Percentiles rank a stretch among this genome's conserved stretches.
These are phyloP conservation scores for Botryotinia narcissicola DNA, from an alignment of 2,329 filamentous ascomycete species.

Conservation along the genomic window DNA sequence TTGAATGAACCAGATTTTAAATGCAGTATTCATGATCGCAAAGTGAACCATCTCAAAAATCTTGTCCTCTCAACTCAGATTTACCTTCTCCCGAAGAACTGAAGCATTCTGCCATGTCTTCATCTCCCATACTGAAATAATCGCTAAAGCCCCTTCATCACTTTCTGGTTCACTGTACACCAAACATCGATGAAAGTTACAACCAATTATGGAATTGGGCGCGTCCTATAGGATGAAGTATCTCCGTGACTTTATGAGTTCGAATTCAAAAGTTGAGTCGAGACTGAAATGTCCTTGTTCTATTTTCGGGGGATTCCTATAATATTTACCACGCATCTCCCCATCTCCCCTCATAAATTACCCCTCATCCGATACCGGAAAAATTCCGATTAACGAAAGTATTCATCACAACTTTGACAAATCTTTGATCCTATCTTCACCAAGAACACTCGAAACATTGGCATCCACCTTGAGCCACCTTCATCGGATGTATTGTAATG, in stretches of 20 bases:
- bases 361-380: conserved; percentile 11
- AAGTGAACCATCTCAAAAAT: neutral
- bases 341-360: neutral
- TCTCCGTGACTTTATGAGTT: neutral
- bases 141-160: conserved; percentile 9
- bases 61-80: neutral
- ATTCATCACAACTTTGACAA: conserved; percentile 15
- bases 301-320: neutral
- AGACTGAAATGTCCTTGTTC: neutral
- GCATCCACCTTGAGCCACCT: conserved; percentile 5
- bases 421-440: conserved; percentile 7
- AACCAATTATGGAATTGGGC: neutral
- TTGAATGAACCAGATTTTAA: neutral
- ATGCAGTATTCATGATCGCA: neutral
- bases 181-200: neutral
- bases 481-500: neutral
- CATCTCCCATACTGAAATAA: neutral
- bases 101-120: neutral
- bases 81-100: neutral
- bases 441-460: neutral
- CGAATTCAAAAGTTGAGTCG: neutral
- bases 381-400: neutral
- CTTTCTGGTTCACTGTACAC: neutral
- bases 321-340: neutral
- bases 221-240: neutral